Base-by-base conservation (phyloP, 345 rosid species). In the Salix koriyanagi region DNA sequence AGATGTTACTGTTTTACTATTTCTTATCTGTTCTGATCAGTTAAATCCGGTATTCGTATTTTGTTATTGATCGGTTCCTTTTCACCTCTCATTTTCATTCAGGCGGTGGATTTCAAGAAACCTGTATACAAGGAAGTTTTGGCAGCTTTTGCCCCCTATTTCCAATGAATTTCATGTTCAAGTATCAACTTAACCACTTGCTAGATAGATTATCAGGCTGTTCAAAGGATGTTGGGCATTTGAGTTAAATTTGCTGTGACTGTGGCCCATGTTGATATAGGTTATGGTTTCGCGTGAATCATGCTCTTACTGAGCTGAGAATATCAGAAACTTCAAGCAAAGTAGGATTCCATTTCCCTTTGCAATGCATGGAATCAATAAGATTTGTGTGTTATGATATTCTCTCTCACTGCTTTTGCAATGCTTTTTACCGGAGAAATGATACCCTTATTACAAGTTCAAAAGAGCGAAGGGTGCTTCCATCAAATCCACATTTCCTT, bases 91-190 rank as follows among this genome's bases (percentile, higher is more conserved):
- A 21, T 75, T 78, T 77, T 60, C 23, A 23, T 85, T 78, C 92
- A 96, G 97, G 96, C 96, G 0, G 97, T 91, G 75, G 97, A 90
- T 52, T 96, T 96, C 87, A 93, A 93, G 90, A 93, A 89, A 82
- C 89, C 93, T 58, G 97, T 93, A 18, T 92, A 93, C 88, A 86
- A 87, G 82, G 89, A 96, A 85, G 94, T 92, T 80, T 71, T 92
- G 72, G 61, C 84, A 3, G 91, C 36, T 69, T 93, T 93, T 50
- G 71, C 88, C 67, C 89, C 91, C 30, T 78, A 92, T 86, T 91
- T 96, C 48, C 85, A 86, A 67, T 89, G 72, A 75, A 54, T 62
- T 62, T 69, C 58, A 21, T 36, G 30, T 21, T 8, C 48, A 25
- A 14, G 26, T 9, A 19, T 15, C 62, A n/a, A 8, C 41, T 41